Evolutionary conservation across 2,329 filamentous ascomycete genomes (phyloP), one percentile per base, ranked within the genome.

Genomic region (Cordyceps cateniannulata): DNA sequence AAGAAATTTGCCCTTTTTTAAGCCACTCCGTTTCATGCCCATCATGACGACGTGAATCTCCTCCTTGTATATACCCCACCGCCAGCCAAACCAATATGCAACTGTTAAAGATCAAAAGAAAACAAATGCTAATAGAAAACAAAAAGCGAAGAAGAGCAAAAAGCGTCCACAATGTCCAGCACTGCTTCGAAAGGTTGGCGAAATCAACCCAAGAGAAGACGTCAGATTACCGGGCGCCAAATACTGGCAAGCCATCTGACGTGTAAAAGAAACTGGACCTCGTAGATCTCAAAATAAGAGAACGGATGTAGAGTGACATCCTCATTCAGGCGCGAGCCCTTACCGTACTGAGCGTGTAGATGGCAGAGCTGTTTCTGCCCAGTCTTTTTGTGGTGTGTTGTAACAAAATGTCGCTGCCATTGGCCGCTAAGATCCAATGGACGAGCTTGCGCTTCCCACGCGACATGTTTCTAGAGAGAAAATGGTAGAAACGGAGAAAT

Each of bases 241-340:
- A 20, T 14, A 24, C 20, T 22, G 22, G 18, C 2, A 22, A 44
- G 10, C 22, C 12, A 32, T 45, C 25, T 22, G 44, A 49, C 4
- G 14, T 35, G n/a, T 10, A 9, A 25, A 27, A 25, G 27, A 38
- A 48, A 45, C 50, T 54, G 50, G 58, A 53, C 50, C 58, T 29
- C 9, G 58, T 29, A 42, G 50, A 22, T 40, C 27, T 51, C 20
- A 47, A 32, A 20, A 48, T 9, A 44, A 38, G 32, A 22, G 52
- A 47, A 53, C 3, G 16, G 5, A 51, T 38, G 3, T n/a, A 18
- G 24, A 29, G 25, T 16, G 9, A 48, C 50, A 49, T 54, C 16
- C 22, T 5, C 45, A 20, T 60, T 48, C 44, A 50, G 58, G 58
- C 58, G 58, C 45, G 58, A 60, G 58, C 58, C 58, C 58, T 51